These are phyloP conservation scores for Wickerhamomyces xylosicus DNA, from an alignment of 805 yeast species.

Conservation along the genomic window DNA sequence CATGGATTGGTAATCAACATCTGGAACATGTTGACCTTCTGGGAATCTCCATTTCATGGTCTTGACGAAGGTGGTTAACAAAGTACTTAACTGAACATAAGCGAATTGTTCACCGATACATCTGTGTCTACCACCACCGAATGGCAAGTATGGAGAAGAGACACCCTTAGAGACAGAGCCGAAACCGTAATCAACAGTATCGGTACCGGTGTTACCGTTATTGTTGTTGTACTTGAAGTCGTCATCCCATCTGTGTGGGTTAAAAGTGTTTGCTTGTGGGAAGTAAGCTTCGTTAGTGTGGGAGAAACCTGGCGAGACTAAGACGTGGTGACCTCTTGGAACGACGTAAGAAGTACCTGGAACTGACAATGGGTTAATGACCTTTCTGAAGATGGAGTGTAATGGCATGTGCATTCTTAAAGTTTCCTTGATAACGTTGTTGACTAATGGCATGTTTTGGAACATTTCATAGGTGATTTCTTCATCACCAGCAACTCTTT, in stretches of 20 bases:
- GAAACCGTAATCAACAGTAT: conserved; percentile 88
- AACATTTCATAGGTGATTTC: conserved; percentile 76
- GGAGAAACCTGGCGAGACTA: conserved; percentile 91
- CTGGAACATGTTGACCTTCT: conserved; percentile 45
- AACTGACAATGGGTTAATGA: conserved; percentile 63
- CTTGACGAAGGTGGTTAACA: conserved; percentile 65
- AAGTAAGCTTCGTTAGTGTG: conserved; percentile 68
- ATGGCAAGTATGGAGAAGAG: conserved; percentile 89
- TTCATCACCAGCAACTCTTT: conserved; percentile 44
- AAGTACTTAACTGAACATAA: conserved; percentile 80
- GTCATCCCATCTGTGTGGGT: conserved; percentile 84
- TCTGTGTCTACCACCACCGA: conserved; percentile 99
- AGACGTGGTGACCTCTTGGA: conserved; percentile 81
- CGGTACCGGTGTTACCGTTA: conserved; percentile 19
- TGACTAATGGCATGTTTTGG: conserved; percentile 71
- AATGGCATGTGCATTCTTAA: conserved; percentile 93
- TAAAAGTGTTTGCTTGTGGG: conserved; percentile 61
- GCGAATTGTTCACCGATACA: conserved; percentile 99
- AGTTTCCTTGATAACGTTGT: conserved; percentile 83
- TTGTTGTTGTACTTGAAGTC: conserved; percentile 4
- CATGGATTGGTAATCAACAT: conserved; percentile 79
- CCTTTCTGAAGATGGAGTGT: conserved; percentile 93
- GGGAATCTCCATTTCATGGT: conserved; percentile 69
- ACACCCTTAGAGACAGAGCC: conserved; percentile 96
- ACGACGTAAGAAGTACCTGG: conserved; percentile 74